A percentile compares a stretch with the other conserved stretches of the same genome.
phyloP scores from a whole-genome alignment of 768 basidiomycete genomes.

The Lyophyllum semitale region DNA sequence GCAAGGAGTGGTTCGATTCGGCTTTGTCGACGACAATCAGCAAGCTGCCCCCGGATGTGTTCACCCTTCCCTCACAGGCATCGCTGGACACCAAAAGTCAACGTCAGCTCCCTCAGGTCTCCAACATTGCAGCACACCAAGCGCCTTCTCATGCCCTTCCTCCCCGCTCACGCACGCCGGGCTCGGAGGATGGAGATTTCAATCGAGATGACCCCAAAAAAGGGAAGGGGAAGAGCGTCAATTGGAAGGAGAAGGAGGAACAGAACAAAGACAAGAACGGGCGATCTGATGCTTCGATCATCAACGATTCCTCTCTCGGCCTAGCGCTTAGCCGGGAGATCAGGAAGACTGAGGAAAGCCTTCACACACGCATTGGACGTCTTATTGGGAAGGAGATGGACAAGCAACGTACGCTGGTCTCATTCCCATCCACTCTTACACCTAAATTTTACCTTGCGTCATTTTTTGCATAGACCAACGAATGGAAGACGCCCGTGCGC shows the following conservation, averaged over 20 bases:
- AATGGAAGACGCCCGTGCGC: slow-evolving; percentile 76
- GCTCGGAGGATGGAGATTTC: slow-evolving; percentile 73
- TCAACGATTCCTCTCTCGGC: slow-evolving; percentile 57
- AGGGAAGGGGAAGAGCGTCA: slow-evolving; percentile 65
- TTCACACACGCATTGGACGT: slow-evolving; percentile 76
- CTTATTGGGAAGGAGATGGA: slow-evolving; percentile 87
- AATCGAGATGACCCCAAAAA: slow-evolving; percentile 62
- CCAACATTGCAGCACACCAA: slow-evolving; percentile 17
- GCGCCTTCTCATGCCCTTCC: slow-evolving; percentile 26
- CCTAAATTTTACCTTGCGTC: neutral
- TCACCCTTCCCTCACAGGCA: slow-evolving; percentile 30
- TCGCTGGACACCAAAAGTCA: slow-evolving; percentile 25
- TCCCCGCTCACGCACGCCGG: slow-evolving; percentile 63
- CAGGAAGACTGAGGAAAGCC: slow-evolving; percentile 77
- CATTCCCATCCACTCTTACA: slow-evolving; percentile 7
- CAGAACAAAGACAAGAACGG: slow-evolving; percentile 36
- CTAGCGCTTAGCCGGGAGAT: slow-evolving; percentile 74
- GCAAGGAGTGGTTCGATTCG: slow-evolving; percentile 83
- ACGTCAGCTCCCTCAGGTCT: slow-evolving; percentile 23
- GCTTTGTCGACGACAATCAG: slow-evolving; percentile 56
- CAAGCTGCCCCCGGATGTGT: slow-evolving; percentile 59
- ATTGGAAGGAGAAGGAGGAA: slow-evolving; percentile 49
- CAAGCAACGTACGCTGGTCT: slow-evolving; percentile 81
- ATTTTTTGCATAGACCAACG: slow-evolving; percentile 63
- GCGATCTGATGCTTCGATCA: slow-evolving; percentile 33